Evolutionary conservation across 1,284 basidiomycete species (phyloP), one percentile per base, ranked within the genome.

Genomic region (Pseudozyma sp.): DNA sequence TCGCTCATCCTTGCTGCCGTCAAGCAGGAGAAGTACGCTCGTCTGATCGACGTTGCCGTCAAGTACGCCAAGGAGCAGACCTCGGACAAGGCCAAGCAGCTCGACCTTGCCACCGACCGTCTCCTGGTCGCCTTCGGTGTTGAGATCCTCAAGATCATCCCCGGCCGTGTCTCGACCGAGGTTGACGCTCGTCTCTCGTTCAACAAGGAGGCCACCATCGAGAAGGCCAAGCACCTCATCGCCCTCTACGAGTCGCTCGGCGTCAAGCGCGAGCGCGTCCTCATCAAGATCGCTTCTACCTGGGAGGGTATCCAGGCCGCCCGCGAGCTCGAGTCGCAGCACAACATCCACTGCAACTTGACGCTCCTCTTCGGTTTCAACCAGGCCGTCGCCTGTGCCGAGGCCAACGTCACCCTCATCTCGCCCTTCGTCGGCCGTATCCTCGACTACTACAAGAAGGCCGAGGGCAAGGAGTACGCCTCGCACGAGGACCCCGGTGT

Each of bases 301-400:
- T 99, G 94, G 93, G 96, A 98, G 87, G 97, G 96, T 87, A 99
- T 99, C 87, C 96, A 98, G 87, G 96, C 96, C 75, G 96, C 96
- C 50, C 90, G 94, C 75, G 92, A 96, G 86, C 92, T 99, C 81
- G 96, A 99, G 89, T 86, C 50, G 45, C 68, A 89, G 77, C 91
- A 97, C 84, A 90, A 89, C 81, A 98, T 99, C 86, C 95, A 97
- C 85, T 97, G 94, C 89, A 99, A 99, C 89, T 89, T 99, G 77
- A 99, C 97, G 54, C 91, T 99, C 74, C 90, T 99, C 78, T 99
- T 99, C 87, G 95, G 97, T 79, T 98, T 99, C 87, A 91, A 88
- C 59, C 96, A 99, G 88, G 96, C 97, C 66, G 96, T 99, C 82
- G 97, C 97, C 52, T 97, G 94, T 85, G 96, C 96, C 75, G 97